phyloP scores from a whole-genome alignment of 2,329 filamentous ascomycete genomes.

The Hypoxylon sp. region DNA sequence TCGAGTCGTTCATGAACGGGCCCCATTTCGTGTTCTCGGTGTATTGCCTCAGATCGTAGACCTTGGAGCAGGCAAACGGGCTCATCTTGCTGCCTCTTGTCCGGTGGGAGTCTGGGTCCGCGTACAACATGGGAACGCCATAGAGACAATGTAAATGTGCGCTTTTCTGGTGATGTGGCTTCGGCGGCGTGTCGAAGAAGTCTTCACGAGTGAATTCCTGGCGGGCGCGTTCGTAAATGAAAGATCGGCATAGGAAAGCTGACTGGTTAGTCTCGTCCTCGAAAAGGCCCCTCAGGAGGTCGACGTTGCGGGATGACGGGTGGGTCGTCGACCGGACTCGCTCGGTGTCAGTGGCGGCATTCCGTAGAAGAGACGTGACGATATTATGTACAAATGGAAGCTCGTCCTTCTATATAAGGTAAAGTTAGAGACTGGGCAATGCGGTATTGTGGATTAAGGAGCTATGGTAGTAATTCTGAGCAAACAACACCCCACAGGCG shows the following conservation, averaged over 20 bases:
- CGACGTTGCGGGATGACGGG: constrained; percentile 62
- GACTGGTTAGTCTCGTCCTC: constrained; percentile 64
- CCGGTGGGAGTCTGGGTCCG: constrained; percentile 48
- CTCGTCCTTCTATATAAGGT: constrained; percentile 55
- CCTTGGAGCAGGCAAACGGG: constrained; percentile 74
- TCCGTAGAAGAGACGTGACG: constrained; percentile 61
- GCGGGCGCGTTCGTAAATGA: constrained; percentile 70
- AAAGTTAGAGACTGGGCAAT: constrained; percentile 17
- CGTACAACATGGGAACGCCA: constrained; percentile 68
- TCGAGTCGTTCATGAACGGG: constrained; percentile 75
- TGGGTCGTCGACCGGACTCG: constrained; percentile 55
- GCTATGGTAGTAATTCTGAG: constrained; percentile 9
- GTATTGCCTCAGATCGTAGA: constrained; percentile 81
- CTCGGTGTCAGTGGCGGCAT: constrained; percentile 56
- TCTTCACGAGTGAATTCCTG: constrained; percentile 47
- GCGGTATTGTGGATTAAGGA: background rate
- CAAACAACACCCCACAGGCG: constrained; percentile 1
- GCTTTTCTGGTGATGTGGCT: constrained; percentile 69
- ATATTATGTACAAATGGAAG: constrained; percentile 63
- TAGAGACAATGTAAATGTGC: constrained; percentile 79
- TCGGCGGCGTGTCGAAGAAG: constrained; percentile 52
- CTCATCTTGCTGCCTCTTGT: constrained; percentile 59
- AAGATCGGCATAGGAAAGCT: constrained; percentile 74
- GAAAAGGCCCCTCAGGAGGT: constrained; percentile 61
- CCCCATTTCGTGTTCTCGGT: constrained; percentile 74